phyloP scores from a whole-genome alignment of 345 rosid species.

The Eutrema heterophyllum region DNA sequence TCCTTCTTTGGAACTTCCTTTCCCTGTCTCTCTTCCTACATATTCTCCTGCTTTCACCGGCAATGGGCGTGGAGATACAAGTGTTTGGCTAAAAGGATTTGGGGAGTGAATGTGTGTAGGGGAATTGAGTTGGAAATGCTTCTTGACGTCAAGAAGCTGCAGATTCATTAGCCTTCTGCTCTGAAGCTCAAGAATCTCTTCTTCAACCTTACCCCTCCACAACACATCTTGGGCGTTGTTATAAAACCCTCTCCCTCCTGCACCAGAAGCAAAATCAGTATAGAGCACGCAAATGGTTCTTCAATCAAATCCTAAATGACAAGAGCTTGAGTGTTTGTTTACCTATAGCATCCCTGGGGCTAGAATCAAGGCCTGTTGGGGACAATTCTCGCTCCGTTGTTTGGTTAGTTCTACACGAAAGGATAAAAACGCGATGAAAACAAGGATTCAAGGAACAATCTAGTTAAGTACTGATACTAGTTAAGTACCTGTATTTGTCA shows the following conservation, averaged over 20 bases:
- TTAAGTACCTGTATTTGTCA: conserved; percentile 65
- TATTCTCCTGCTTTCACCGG: conserved; percentile 8
- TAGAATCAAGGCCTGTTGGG: conserved; percentile 81
- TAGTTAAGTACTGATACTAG: neutral
- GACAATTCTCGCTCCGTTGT: conserved; percentile 31
- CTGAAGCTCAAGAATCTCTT: conserved; percentile 72
- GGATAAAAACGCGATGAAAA: neutral
- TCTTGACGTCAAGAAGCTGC: conserved; percentile 80
- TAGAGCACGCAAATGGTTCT: neutral
- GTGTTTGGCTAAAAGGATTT: conserved; percentile 48
- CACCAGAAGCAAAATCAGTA: conserved; percentile 3
- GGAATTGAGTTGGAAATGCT: conserved; percentile 63
- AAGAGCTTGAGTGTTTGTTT: conserved; percentile 29
- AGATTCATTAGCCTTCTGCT: conserved; percentile 68
- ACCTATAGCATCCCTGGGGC: conserved; percentile 48
- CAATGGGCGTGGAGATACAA: conserved; percentile 44
- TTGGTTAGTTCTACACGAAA: conserved; percentile 26
- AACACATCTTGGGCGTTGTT: conserved; percentile 52
- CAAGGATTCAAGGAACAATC: neutral
- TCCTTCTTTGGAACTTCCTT: conserved; percentile 33
- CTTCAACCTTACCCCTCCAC: conserved; percentile 53
- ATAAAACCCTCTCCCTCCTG: conserved; percentile 64
- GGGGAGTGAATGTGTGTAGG: conserved; percentile 37
- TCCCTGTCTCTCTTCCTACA: conserved; percentile 23
- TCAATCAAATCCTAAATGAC: neutral